Evolutionary conservation across 257 asterid genomes (phyloP).

Genomic region (Avicennia marina): DNA sequence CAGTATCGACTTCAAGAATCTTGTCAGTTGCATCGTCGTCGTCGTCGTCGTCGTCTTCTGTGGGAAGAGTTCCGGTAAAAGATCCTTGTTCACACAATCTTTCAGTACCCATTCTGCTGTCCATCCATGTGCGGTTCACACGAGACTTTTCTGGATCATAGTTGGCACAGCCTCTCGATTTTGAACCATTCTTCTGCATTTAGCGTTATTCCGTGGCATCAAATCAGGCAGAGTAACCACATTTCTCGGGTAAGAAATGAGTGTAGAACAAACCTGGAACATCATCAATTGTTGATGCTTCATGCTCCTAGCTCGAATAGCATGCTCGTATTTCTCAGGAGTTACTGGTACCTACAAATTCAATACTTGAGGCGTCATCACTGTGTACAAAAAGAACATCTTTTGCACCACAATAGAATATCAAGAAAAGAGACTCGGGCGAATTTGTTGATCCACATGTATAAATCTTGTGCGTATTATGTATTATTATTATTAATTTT

Average conservation of each 20-base stretch:
- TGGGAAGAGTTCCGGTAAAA: conserved; percentile 9
- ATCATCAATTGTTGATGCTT: conserved; percentile 37
- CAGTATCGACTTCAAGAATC: conserved; percentile 57
- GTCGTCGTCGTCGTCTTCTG: conserved; percentile 24
- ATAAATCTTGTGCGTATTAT: too few relatives aligned
- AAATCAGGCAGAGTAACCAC: not conserved
- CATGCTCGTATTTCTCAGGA: conserved; percentile 75
- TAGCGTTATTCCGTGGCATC: not conserved
- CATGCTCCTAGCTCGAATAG: conserved; percentile 38
- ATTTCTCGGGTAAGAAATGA: too few relatives aligned
- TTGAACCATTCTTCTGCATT: conserved; percentile 49
- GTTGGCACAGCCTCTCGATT: conserved; percentile 27
- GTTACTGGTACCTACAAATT: conserved; percentile 69
- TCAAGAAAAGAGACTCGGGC: too few relatives aligned
- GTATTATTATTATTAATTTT: too few relatives aligned
- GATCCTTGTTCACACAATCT: conserved; percentile 25
- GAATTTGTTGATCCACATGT: too few relatives aligned
- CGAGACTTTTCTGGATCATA: conserved; percentile 18
- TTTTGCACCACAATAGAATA: too few relatives aligned
- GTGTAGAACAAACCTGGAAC: conserved; percentile 42
- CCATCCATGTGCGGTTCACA: conserved; percentile 16
- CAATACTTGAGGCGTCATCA: not conserved
- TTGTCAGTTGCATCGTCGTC: conserved; percentile 44
- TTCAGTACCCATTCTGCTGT: conserved; percentile 12
- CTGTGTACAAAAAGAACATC: too few relatives aligned